Percentiles rank a stretch among this genome's conserved stretches.
These are phyloP conservation scores for Apophysomyces variabilis DNA, from an alignment of 371 early-diverging fungal species.

Conservation along the genomic window DNA sequence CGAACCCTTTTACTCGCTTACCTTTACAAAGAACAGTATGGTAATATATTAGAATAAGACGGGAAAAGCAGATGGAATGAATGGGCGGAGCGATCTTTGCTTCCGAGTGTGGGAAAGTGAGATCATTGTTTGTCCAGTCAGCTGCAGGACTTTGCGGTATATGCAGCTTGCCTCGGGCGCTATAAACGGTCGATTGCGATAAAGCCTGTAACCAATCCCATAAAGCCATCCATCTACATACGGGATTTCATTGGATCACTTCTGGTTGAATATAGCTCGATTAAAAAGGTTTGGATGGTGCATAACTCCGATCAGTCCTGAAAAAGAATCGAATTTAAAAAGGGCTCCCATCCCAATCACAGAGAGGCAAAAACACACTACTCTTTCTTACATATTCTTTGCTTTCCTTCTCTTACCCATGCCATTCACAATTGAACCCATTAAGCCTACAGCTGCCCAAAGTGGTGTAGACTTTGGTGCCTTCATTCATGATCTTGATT, in stretches of 20 bases:
- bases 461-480: slow-evolving; percentile 55
- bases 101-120: too few relatives aligned
- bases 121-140: too few relatives aligned
- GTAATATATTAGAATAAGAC: too few relatives aligned
- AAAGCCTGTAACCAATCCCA: not conserved
- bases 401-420: slow-evolving; percentile 19
- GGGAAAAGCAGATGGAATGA: too few relatives aligned
- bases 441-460: slow-evolving; percentile 38
- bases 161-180: too few relatives aligned
- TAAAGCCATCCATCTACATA: not conserved
- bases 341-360: not conserved
- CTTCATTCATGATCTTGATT: slow-evolving; percentile 43
- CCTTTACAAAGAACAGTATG: too few relatives aligned
- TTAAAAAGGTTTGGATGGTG: not conserved
- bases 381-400: not conserved
- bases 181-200: too few relatives aligned
- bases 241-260: not conserved
- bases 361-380: too few relatives aligned
- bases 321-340: not conserved
- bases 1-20: too few relatives aligned
- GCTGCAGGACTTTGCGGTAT: too few relatives aligned
- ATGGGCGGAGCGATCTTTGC: too few relatives aligned
- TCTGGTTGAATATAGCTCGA: not conserved
- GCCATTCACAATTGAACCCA: slow-evolving; percentile 49
- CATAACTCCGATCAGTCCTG: not conserved